Evolutionary conservation across 2,329 filamentous ascomycete species (phyloP).

Genomic region (Aspergillus phoenicis): DNA sequence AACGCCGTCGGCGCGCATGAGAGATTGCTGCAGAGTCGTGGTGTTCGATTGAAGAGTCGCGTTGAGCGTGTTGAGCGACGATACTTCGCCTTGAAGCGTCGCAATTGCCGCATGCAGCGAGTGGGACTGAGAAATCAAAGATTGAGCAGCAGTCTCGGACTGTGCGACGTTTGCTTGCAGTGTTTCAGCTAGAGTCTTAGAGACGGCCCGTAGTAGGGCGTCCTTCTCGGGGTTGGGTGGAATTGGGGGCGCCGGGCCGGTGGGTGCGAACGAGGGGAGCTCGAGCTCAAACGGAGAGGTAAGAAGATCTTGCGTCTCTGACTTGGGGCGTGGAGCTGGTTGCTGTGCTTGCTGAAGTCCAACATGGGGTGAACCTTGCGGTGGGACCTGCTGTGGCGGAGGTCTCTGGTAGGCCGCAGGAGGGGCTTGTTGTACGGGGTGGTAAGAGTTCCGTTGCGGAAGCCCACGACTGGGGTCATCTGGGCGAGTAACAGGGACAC

Average conservation of each 20-base stretch:
- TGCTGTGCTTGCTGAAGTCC: slow-evolving; percentile 21
- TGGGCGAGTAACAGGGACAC: slow-evolving; percentile 15
- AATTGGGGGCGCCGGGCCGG: slow-evolving; percentile 73
- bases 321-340: slow-evolving; percentile 30
- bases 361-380: slow-evolving; percentile 33
- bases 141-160: slow-evolving; percentile 72
- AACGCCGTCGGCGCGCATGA: slow-evolving; percentile 75
- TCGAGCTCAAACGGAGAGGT: slow-evolving; percentile 65
- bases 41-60: slow-evolving; percentile 75
- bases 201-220: slow-evolving; percentile 76
- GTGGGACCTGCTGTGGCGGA: slow-evolving; percentile 11
- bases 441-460: slow-evolving; percentile 24
- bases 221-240: slow-evolving; percentile 97
- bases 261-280: slow-evolving; percentile 50
- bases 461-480: slow-evolving; percentile 13
- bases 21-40: slow-evolving; percentile 72
- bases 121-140: slow-evolving; percentile 74
- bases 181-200: slow-evolving; percentile 67
- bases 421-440: slow-evolving; percentile 25
- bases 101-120: slow-evolving; percentile 73
- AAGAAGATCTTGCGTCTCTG: slow-evolving; percentile 58
- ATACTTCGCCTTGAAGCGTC: slow-evolving; percentile 72
- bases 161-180: slow-evolving; percentile 70
- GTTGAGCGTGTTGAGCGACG: slow-evolving; percentile 70
- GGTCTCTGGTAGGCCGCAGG: slow-evolving; percentile 35